Conservation (phyloP, 2,329 filamentous ascomycete species). For the Fusarium sp. region DNA sequence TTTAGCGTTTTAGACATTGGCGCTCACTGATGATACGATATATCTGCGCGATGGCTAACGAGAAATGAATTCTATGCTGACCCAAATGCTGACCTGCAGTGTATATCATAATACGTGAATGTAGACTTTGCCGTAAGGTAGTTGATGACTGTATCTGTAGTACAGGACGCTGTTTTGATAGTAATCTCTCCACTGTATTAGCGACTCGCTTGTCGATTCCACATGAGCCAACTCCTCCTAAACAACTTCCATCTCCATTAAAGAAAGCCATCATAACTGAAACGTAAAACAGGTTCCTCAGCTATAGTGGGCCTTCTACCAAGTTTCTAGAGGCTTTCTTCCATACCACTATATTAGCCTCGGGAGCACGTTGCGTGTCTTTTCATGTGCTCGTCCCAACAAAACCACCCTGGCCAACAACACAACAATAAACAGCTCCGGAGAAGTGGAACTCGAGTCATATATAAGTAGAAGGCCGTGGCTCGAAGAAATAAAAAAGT, state of each 20-base stretch:
- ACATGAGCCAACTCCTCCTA: constrained; percentile 6
- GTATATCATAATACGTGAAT: constrained; percentile 5
- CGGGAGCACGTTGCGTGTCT: constrained; percentile 40
- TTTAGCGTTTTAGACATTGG: constrained; percentile 42
- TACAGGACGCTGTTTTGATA: constrained; percentile 7
- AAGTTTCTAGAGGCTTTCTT: constrained; percentile 32
- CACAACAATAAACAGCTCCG: constrained; percentile 34
- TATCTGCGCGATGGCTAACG: constrained; percentile 46
- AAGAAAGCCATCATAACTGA: constrained; percentile 14
- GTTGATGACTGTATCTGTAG: constrained; percentile 4
- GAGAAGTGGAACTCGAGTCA: constrained; percentile 34
- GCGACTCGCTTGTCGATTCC: constrained; percentile 29
- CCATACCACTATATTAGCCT: constrained; percentile 38
- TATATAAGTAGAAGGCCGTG: constrained; percentile 27
- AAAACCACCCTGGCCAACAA: constrained; percentile 49
- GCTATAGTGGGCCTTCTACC: constrained; percentile 41
- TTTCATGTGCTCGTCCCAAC: constrained; percentile 55
- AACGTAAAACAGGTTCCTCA: constrained; percentile 25
- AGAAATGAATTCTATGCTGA: constrained; percentile 50
- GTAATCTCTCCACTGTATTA: constrained; percentile 30
- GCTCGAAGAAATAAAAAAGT: not conserved
- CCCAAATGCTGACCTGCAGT: constrained; percentile 32
- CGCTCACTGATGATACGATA: constrained; percentile 37
- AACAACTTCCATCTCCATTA: constrained; percentile 8
- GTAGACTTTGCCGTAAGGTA: not conserved